Evolutionary conservation across 352 stramenopile species (phyloP).

Genomic region (Pythium angustatum): DNA sequence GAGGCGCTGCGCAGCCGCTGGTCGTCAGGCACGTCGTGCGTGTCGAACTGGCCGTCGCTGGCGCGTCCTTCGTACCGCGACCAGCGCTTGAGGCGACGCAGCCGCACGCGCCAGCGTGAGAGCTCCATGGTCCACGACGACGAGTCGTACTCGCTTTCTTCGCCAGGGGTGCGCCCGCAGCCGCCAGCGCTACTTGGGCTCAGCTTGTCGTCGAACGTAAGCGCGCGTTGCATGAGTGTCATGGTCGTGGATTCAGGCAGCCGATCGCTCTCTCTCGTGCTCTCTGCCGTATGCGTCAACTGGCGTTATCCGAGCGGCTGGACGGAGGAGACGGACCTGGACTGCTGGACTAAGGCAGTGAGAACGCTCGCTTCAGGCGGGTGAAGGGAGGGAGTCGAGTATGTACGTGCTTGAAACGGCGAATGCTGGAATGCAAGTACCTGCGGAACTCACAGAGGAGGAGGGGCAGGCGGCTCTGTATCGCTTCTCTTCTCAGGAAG

Average conservation of each 20-base stretch:
- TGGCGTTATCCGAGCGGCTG: slow-evolving; percentile 1
- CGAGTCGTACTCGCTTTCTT: not conserved
- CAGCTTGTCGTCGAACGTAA: slow-evolving; percentile 8
- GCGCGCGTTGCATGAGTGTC: not conserved
- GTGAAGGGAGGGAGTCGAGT: too few relatives aligned
- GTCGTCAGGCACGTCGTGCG: slow-evolving; percentile 15
- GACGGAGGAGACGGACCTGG: not conserved
- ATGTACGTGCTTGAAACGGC: slow-evolving; percentile 3
- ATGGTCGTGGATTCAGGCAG: not conserved
- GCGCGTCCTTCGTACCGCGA: slow-evolving; percentile 25
- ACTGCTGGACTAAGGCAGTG: not conserved
- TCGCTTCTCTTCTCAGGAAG: too few relatives aligned
- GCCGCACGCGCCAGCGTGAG: slow-evolving; percentile 26
- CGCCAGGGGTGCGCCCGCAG: not conserved
- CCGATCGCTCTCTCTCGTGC: not conserved
- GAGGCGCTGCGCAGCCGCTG: slow-evolving; percentile 4
- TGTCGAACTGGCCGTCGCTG: slow-evolving; percentile 30
- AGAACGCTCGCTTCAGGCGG: too few relatives aligned
- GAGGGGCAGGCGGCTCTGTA: too few relatives aligned
- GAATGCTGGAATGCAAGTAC: slow-evolving; percentile 6
- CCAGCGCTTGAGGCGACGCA: slow-evolving; percentile 28
- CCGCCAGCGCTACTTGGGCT: not conserved
- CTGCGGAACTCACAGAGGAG: too few relatives aligned
- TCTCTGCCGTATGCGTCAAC: not conserved
- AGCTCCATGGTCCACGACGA: slow-evolving; percentile 32